These are phyloP conservation scores for Hyaloscypha hepaticicola DNA, from an alignment of 495 filamentous ascomycete species.

Conservation along the genomic window DNA sequence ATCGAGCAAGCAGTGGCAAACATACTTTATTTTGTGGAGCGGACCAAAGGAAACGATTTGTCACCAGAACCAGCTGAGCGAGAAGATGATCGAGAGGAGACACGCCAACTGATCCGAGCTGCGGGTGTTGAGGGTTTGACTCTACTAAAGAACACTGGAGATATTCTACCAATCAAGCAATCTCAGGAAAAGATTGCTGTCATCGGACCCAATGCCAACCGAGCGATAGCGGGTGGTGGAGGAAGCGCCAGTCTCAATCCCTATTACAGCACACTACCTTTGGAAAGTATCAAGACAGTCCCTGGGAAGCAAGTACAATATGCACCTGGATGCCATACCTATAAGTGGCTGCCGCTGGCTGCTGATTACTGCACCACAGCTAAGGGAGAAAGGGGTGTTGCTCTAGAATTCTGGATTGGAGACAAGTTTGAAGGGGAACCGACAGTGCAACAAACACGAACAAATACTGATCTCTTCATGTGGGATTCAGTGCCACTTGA, in stretches of 20 bases:
- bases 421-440: constrained; percentile 60
- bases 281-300: constrained; percentile 51
- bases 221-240: constrained; percentile 76
- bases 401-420: constrained; percentile 61
- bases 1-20: constrained; percentile 58
- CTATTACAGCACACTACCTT: constrained; percentile 67
- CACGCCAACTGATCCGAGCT: constrained; percentile 64
- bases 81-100: constrained; percentile 63
- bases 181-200: constrained; percentile 63
- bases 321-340: constrained; percentile 56
- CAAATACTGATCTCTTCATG: constrained; percentile 63
- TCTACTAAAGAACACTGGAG: constrained; percentile 73
- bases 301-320: constrained; percentile 49
- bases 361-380: constrained; percentile 56
- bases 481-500: constrained; percentile 68
- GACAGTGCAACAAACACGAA: constrained; percentile 50
- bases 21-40: constrained; percentile 66
- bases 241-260: constrained; percentile 77
- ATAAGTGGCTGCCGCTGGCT: constrained; percentile 65
- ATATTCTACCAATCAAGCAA: constrained; percentile 64
- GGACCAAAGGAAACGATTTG: constrained; percentile 59
- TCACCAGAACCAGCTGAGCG: constrained; percentile 59
- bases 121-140: constrained; percentile 73
- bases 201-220: constrained; percentile 81
- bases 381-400: constrained; percentile 56